phyloP scores from a whole-genome alignment of 306 rosid species.

The Myrica gale region DNA sequence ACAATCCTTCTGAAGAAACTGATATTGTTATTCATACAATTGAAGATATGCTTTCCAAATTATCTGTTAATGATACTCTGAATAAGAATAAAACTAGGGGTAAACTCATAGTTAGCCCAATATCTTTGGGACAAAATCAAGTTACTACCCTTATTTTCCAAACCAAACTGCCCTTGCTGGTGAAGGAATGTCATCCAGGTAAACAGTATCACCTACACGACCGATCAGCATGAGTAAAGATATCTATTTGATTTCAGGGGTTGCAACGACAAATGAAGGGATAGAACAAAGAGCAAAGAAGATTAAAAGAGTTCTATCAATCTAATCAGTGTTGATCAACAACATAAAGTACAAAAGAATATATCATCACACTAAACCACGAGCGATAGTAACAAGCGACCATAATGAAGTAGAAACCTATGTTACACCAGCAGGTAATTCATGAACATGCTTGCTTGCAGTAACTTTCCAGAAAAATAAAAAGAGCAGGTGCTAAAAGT shows the following conservation, averaged over 20 bases:
- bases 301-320: not conserved
- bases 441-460: not conserved
- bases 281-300: not conserved
- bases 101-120: too few species aligned
- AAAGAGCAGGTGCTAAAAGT: conserved; percentile 19
- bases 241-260: not conserved
- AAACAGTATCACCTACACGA: conserved; percentile 82
- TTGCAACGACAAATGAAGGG: not conserved
- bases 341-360: not conserved
- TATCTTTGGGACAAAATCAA: too few species aligned
- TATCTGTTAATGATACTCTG: too few species aligned
- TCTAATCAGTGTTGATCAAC: not conserved
- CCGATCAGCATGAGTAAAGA: conserved; percentile 15
- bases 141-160: too few species aligned
- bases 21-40: too few species aligned
- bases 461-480: not conserved
- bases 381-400: not conserved
- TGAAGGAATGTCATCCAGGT: conserved; percentile 88
- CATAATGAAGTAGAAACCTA: conserved; percentile 1
- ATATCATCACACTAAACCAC: not conserved
- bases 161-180: conserved; percentile 29
- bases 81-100: too few species aligned
- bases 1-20: too few species aligned
- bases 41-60: too few species aligned
- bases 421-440: not conserved